A percentile compares a stretch with the other conserved stretches of the same genome.
phyloP scores from a whole-genome alignment of 345 rosid species.

The Eutrema heterophyllum region DNA sequence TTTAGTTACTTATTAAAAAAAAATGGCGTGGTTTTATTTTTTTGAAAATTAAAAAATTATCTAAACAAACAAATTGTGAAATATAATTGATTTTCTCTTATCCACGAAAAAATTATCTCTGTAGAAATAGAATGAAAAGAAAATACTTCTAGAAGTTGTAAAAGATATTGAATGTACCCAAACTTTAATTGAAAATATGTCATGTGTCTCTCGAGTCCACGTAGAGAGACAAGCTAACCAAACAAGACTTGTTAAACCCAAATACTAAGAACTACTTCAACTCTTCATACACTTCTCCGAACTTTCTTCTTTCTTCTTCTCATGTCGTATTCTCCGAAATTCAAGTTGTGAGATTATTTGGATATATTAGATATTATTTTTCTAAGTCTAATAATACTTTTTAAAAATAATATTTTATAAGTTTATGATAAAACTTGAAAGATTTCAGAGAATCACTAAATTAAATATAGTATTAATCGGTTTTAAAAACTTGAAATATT shows the following conservation, averaged over 20 bases:
- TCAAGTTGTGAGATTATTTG: background rate
- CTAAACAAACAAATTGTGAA: no score
- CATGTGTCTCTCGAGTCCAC: conserved; percentile 12
- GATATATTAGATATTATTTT: background rate
- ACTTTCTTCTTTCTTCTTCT: conserved; percentile 14
- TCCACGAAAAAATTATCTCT: no score
- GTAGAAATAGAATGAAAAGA: background rate
- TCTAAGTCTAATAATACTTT: background rate
- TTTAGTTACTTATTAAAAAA: no score
- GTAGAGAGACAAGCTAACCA: conserved; percentile 25
- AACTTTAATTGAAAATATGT: background rate
- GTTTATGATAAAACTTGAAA: background rate
- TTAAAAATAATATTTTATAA: background rate
- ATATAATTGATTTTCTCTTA: no score
- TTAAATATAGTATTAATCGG: no score
- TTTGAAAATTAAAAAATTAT: no score
- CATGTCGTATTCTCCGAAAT: background rate
- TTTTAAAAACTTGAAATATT: background rate
- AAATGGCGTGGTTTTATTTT: no score
- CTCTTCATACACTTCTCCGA: background rate
- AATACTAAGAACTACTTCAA: background rate
- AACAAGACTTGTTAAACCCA: conserved; percentile 14
- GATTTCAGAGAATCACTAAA: background rate
- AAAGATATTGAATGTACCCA: background rate
- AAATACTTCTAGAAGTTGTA: background rate